Conservation (phyloP, 2,329 filamentous ascomycete genomes). For the Cercospora zeina region DNA sequence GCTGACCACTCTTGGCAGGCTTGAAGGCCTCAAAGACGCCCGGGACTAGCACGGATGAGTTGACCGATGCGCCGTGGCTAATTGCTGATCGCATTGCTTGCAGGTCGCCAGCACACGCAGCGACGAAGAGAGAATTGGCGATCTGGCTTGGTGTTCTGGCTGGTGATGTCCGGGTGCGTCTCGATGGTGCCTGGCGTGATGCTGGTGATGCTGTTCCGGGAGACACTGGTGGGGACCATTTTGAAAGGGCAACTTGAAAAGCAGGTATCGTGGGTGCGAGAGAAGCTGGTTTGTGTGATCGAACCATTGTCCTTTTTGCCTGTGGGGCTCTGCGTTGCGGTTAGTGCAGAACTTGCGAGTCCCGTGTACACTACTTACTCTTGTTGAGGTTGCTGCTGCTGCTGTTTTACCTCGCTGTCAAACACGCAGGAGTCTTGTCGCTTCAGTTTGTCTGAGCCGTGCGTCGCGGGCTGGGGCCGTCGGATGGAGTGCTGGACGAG, state of each 20-base stretch:
- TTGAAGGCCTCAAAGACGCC: slow-evolving; percentile 40
- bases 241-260: slow-evolving; percentile 34
- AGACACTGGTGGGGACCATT: slow-evolving; percentile 39
- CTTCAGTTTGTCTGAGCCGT: slow-evolving; percentile 22
- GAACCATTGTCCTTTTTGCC: slow-evolving; percentile 21
- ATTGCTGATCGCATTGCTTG: slow-evolving; percentile 34
- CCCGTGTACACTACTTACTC: background rate
- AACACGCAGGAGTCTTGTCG: slow-evolving; percentile 30
- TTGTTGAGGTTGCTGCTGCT: background rate
- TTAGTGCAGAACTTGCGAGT: slow-evolving; percentile 14
- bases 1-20: slow-evolving; percentile 38
- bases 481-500: slow-evolving; percentile 22
- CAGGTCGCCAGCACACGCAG: slow-evolving; percentile 37
- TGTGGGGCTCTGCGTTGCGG: slow-evolving; percentile 18
- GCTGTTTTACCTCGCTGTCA: slow-evolving; percentile 14
- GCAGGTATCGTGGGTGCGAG: slow-evolving; percentile 28
- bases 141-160: slow-evolving; percentile 22
- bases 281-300: slow-evolving; percentile 25
- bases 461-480: slow-evolving; percentile 12
- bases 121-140: slow-evolving; percentile 34
- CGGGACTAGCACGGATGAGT: slow-evolving; percentile 33
- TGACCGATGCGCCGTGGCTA: slow-evolving; percentile 35
- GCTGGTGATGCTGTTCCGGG: slow-evolving; percentile 35
- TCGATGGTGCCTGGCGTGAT: slow-evolving; percentile 19
- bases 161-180: slow-evolving; percentile 20